Conservation (phyloP, 805 yeast species). For the Pichia californica region DNA sequence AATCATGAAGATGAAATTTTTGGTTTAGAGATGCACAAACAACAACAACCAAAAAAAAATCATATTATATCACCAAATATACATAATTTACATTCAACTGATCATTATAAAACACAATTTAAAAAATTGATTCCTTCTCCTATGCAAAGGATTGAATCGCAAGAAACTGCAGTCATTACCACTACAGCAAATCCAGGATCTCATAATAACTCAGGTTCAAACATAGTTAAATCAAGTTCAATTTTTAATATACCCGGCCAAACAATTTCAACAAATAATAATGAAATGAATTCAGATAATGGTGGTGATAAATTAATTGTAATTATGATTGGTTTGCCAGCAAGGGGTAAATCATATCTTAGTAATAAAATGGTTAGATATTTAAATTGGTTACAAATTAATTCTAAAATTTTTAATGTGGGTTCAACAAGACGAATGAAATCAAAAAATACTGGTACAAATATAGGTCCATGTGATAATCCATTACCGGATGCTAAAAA, state of each 20-base stretch:
- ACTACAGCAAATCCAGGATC: constrained; percentile 1
- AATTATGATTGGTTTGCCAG: constrained; percentile 96
- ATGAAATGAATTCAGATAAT: constrained; percentile 60
- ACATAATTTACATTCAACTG: too few relatives aligned
- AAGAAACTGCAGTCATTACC: constrained; percentile 2
- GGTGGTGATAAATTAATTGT: constrained; percentile 73
- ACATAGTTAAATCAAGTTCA: background rate
- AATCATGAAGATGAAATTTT: background rate
- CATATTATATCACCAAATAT: too few relatives aligned
- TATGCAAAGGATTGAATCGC: constrained; percentile 6
- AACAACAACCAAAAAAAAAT: background rate
- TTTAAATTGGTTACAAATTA: constrained; percentile 90
- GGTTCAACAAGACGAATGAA: constrained; percentile 89
- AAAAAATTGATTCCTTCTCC: constrained; percentile 1
- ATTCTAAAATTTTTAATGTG: constrained; percentile 85
- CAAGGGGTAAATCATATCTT: constrained; percentile 89
- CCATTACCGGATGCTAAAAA: constrained; percentile 45
- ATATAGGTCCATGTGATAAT: constrained; percentile 59
- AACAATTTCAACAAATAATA: constrained; percentile 58
- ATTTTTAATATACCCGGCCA: constrained; percentile 91
- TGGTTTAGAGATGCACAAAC: too few relatives aligned
- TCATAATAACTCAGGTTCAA: background rate
- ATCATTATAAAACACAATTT: background rate
- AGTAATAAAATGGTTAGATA: constrained; percentile 88
- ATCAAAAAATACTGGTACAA: constrained; percentile 31